Conservation (phyloP, 2,329 filamentous ascomycete species). For the Rosellinia necatrix region DNA sequence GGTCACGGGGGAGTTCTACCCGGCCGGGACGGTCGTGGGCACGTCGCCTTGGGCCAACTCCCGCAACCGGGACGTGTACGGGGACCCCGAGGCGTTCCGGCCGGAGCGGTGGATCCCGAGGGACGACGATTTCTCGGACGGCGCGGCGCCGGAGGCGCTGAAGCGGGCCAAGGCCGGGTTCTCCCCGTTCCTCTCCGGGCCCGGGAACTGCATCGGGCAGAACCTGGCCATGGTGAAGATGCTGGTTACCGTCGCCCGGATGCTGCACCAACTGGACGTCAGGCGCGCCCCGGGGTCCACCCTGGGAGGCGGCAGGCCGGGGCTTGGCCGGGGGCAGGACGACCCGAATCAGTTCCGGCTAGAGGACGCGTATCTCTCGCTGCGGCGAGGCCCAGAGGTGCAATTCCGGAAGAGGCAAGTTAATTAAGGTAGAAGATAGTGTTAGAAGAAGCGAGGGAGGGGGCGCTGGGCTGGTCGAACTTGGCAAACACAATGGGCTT, state of each 20-base stretch:
- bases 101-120: constrained; percentile 37
- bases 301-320: constrained; percentile 24
- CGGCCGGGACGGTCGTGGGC: constrained; percentile 32
- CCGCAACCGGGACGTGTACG: constrained; percentile 22
- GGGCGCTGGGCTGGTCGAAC: no score
- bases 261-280: constrained; percentile 32
- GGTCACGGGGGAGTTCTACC: constrained; percentile 30
- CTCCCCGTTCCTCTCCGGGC: constrained; percentile 30
- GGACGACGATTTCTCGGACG: no score
- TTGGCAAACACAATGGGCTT: no score
- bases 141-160: background rate
- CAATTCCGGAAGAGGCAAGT: constrained; percentile 36
- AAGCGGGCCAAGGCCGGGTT: constrained; percentile 18
- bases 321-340: constrained; percentile 24
- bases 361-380: constrained; percentile 33
- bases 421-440: no score
- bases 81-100: constrained; percentile 25
- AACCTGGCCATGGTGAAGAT: constrained; percentile 35
- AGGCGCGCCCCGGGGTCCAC: constrained; percentile 31
- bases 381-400: constrained; percentile 32
- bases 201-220: constrained; percentile 28
- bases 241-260: constrained; percentile 31
- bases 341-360: constrained; percentile 32
- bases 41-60: constrained; percentile 23
- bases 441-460: no score